A percentile compares a stretch with the other conserved stretches of the same genome.
Evolutionary conservation across 176 grass and related monocot species (phyloP).

Genomic region (Triticum dicoccoides): DNA sequence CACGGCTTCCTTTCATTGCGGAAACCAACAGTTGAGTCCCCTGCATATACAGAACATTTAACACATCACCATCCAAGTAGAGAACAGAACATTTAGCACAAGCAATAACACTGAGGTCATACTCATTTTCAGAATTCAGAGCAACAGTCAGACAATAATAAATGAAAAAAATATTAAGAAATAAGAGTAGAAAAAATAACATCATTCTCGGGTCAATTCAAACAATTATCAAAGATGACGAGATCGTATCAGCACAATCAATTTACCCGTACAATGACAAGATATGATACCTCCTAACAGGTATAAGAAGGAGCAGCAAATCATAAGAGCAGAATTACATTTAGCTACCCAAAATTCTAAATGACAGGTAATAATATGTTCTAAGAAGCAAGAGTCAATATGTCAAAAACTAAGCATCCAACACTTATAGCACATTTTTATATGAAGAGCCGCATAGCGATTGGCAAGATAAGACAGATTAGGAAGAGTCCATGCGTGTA

Average conservation of each 20-base stretch:
- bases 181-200: not conserved
- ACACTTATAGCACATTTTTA: not conserved
- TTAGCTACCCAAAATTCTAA: not conserved
- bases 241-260: not conserved
- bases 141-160: not conserved
- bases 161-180: not conserved
- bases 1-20: conserved; percentile 81
- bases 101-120: not conserved
- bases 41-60: conserved; percentile 13
- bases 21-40: conserved; percentile 36
- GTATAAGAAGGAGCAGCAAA: not conserved
- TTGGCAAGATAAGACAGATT: not conserved
- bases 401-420: not conserved
- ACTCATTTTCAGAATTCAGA: not conserved
- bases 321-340: not conserved
- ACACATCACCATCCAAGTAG: not conserved
- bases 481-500: not conserved
- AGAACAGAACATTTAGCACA: not conserved
- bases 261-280: not conserved
- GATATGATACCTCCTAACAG: not conserved
- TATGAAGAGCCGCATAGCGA: not conserved
- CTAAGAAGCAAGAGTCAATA: not conserved
- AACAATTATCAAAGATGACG: not conserved
- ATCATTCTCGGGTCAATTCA: not conserved
- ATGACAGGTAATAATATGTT: not conserved